Evolutionary conservation across 805 yeast genomes (phyloP), one percentile per base, ranked within the genome.

Genomic region (Monosporozyma servazzii): DNA sequence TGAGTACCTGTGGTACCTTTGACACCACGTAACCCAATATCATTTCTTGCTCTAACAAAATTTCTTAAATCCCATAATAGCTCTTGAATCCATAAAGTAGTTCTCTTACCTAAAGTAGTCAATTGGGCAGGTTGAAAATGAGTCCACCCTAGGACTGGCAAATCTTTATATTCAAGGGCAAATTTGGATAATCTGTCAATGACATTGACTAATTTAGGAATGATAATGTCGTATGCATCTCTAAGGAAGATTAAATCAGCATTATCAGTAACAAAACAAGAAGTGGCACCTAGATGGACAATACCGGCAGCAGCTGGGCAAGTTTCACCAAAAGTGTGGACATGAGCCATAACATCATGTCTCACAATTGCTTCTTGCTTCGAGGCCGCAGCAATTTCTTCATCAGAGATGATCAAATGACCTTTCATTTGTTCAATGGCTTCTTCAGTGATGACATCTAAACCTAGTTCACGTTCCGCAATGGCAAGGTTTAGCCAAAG

Each of bases 1-100:
- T 93, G 99, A 41, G 99, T 93, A 71, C 99, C 99, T 47, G 99
- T 93, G 54, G 99, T 93, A 67, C 99, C 99, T 76, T 93, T 93
- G 59, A 90, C 98, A 69, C 99, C 99, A 73, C 99, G 83, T 63
- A 93, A 77, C 47, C 98, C 98, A 59, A 93, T 72, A 69, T 93
- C 99, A 66, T 91, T 86, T 75, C 99, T 84, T 47, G 98, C 98
- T 73, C 99, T 85, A 59, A 79, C 84, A 75, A 93, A 80, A 75
- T 93, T 93, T 74, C 99, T 82, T 71, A 93, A 79, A 73, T 93
- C 99, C 99, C 98, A 93, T 63, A 93, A 77, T 63, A 93, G 76
- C 72, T 93, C 99, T 77, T 93, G 99, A 62, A 93, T 76, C 99
- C 99, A 93, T 66, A 93, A 76, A 45, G 97, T 89, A 51, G 96